Evolutionary conservation across 768 basidiomycete genomes (phyloP).

Genomic region (Trametes elegans): DNA sequence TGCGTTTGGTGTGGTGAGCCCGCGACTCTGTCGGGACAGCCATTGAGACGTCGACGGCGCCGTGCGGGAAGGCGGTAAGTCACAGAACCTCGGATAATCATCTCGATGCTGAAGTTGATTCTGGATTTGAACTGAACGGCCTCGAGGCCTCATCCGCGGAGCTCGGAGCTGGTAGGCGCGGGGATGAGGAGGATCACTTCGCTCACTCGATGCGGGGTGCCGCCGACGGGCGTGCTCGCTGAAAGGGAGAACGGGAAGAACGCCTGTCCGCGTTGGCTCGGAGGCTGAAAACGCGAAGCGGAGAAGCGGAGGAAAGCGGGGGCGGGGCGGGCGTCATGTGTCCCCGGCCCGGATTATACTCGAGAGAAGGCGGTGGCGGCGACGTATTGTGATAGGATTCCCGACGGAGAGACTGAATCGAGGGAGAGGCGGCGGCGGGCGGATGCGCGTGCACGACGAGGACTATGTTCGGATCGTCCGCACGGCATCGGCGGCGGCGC

Average conservation of each 20-base stretch:
- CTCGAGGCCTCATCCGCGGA: too few relatives aligned
- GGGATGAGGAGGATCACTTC: too few relatives aligned
- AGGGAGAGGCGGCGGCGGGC: neutral
- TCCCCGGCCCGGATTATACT: neutral
- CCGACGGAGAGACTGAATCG: neutral
- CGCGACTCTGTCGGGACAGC: too few relatives aligned
- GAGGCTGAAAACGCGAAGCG: neutral
- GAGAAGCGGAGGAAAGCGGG: neutral
- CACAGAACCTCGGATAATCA: too few relatives aligned
- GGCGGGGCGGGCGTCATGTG: neutral
- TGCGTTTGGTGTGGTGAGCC: too few relatives aligned
- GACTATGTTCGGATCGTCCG: neutral
- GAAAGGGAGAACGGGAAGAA: neutral
- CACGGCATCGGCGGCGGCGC: neutral
- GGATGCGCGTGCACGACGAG: neutral
- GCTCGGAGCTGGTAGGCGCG: too few relatives aligned
- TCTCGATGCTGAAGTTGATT: too few relatives aligned
- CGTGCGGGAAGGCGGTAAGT: too few relatives aligned
- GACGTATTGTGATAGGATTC: neutral
- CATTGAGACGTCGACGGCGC: too few relatives aligned
- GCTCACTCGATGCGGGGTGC: neutral
- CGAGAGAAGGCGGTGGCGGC: neutral
- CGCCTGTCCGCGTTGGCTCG: neutral
- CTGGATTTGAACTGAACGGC: too few relatives aligned
- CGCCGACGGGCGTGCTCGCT: neutral